phyloP scores from a whole-genome alignment of 345 rosid species.

The Salix suchowensis region DNA sequence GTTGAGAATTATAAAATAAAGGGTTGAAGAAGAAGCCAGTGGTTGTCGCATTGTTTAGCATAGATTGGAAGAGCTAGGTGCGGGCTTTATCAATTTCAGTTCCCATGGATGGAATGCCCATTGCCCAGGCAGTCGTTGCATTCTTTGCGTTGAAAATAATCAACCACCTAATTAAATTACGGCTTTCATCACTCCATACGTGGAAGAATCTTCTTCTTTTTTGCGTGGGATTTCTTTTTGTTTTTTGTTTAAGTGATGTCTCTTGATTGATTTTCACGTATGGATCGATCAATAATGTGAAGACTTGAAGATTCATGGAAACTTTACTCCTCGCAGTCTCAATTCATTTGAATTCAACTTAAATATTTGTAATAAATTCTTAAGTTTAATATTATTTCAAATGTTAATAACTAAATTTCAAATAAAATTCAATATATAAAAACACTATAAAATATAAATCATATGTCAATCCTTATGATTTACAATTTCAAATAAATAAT shows the following conservation, averaged over 20 bases:
- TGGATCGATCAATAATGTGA: background rate
- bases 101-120: background rate
- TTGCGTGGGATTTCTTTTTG: background rate
- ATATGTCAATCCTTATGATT: no score
- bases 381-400: no score
- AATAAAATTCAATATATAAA: no score
- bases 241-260: background rate
- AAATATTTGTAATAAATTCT: no score
- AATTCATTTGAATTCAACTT: no score
- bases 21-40: background rate
- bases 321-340: background rate
- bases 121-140: background rate
- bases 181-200: background rate
- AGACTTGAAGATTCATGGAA: background rate
- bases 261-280: background rate
- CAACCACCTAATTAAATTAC: background rate
- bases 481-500: no score
- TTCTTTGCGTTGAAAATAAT: background rate
- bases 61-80: background rate
- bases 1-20: background rate
- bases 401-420: no score
- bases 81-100: background rate
- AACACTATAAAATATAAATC: no score
- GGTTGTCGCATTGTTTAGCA: background rate
- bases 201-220: background rate